A percentile compares a stretch with the other conserved stretches of the same genome.
These are phyloP conservation scores for Selaginella moellendorffii DNA, from an alignment of 75 land plant species.

Conservation along the genomic window DNA sequence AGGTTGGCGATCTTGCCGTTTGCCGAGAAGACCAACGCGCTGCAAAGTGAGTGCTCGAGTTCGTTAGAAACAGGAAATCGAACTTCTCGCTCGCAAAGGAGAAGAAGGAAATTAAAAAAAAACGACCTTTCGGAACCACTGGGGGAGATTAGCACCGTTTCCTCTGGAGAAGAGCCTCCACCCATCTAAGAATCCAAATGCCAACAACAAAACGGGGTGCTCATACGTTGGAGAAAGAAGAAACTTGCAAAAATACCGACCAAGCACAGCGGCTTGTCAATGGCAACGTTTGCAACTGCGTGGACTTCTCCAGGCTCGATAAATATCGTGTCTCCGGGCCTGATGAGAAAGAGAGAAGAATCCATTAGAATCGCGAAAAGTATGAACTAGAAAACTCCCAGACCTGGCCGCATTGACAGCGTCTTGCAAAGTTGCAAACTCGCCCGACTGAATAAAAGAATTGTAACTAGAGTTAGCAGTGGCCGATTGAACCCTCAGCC, in stretches of 20 bases:
- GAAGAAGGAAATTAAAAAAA: neutral
- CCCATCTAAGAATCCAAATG: conserved; percentile 36
- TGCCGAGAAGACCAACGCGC: conserved; percentile 81
- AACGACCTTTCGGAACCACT: conserved; percentile 88
- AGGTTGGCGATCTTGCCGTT: conserved; percentile 77
- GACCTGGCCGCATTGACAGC: conserved; percentile 81
- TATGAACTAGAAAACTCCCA: no score
- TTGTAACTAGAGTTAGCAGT: conserved; percentile 20
- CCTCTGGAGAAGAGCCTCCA: conserved; percentile 83
- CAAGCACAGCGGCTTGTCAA: conserved; percentile 84
- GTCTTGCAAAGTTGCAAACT: conserved; percentile 45
- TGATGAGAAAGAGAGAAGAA: no score
- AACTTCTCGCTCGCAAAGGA: neutral
- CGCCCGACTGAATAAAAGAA: conserved; percentile 25
- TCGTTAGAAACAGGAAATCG: no score
- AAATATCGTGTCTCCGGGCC: conserved; percentile 93
- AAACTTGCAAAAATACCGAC: conserved; percentile 26
- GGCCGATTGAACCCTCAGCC: conserved; percentile 57
- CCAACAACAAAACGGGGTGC: neutral
- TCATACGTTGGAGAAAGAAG: conserved; percentile 8
- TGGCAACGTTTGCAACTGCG: conserved; percentile 48
- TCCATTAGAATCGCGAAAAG: no score
- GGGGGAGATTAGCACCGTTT: conserved; percentile 65
- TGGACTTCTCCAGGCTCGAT: conserved; percentile 62
- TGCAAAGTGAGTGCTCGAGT: no score